Conservation (phyloP, 2,329 filamentous ascomycete genomes). For the Dactylonectria estremocensis region DNA sequence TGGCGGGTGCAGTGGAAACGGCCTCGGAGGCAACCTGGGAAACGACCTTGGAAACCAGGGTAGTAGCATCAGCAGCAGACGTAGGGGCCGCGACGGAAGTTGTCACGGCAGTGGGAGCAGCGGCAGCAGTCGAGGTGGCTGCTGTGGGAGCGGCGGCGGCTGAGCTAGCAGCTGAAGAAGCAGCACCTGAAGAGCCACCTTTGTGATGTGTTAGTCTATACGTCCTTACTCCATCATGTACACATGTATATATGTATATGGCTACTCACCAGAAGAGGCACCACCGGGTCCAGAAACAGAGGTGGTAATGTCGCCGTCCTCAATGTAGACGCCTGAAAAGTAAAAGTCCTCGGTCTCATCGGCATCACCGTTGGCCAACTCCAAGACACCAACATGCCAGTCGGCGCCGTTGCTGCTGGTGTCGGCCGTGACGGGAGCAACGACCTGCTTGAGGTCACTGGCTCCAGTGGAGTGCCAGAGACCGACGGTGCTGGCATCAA, state of each 20-base stretch:
- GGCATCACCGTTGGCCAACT: slow-evolving; percentile 71
- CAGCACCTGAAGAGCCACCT: slow-evolving; percentile 7
- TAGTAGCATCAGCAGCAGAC: neutral
- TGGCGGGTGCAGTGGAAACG: neutral
- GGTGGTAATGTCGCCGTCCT: slow-evolving; percentile 59
- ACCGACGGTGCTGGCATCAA: slow-evolving; percentile 71
- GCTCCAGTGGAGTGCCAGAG: slow-evolving; percentile 81
- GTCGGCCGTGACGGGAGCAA: slow-evolving; percentile 71
- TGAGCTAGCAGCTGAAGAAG: neutral
- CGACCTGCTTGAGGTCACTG: slow-evolving; percentile 70
- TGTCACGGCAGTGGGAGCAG: too few relatives aligned
- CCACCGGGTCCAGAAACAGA: slow-evolving; percentile 13
- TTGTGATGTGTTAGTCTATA: neutral
- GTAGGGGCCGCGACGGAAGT: neutral
- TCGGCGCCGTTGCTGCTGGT: slow-evolving; percentile 78
- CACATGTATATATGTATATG: too few relatives aligned
- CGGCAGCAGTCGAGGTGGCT: neutral
- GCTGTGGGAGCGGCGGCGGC: neutral
- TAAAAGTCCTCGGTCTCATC: slow-evolving; percentile 76
- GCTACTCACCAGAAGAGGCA: slow-evolving; percentile 19
- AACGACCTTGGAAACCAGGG: neutral
- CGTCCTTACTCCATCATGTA: neutral
- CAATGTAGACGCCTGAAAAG: slow-evolving; percentile 81
- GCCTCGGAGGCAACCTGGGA: neutral
- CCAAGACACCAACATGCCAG: slow-evolving; percentile 81